Percentiles rank a stretch among this genome's conserved stretches.
These are phyloP conservation scores for Symbiodinium natans DNA, from an alignment of 73 alveolate genomes.

Conservation along the genomic window DNA sequence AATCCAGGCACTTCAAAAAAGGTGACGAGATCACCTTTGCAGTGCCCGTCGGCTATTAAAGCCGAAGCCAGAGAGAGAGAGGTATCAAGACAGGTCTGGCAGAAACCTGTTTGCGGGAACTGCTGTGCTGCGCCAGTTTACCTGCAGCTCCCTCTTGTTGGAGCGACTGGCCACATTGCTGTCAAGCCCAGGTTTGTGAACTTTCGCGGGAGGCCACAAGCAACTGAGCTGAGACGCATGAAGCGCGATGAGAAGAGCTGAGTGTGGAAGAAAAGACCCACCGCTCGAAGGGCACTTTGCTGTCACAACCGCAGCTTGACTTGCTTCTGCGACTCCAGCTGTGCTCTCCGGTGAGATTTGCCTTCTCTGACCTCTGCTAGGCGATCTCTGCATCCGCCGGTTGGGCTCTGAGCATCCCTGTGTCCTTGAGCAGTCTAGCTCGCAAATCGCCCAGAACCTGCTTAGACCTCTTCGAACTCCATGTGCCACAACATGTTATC, in stretches of 20 bases:
- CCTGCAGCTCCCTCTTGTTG: neutral
- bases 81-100: too few species aligned
- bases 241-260: neutral
- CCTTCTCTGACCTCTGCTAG: neutral
- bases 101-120: neutral
- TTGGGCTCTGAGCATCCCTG: neutral
- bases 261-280: neutral
- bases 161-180: too few species aligned
- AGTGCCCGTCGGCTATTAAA: neutral
- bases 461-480: neutral
- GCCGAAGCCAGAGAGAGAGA: too few species aligned
- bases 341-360: too few species aligned
- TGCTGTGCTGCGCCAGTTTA: neutral
- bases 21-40: slow-evolving; percentile 59
- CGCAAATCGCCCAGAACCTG: too few species aligned
- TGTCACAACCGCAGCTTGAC: too few species aligned
- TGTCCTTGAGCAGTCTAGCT: neutral
- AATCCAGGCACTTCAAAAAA: slow-evolving; percentile 57
- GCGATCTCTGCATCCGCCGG: neutral
- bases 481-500: neutral
- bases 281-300: too few species aligned
- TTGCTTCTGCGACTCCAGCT: too few species aligned
- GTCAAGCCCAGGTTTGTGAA: slow-evolving; percentile 42
- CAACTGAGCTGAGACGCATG: slow-evolving; percentile 55
- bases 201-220: slow-evolving; percentile 75